Evolutionary conservation across 2,329 filamentous ascomycete genomes (phyloP), one percentile per base, ranked within the genome.

Genomic region (Trichophyton equinum): DNA sequence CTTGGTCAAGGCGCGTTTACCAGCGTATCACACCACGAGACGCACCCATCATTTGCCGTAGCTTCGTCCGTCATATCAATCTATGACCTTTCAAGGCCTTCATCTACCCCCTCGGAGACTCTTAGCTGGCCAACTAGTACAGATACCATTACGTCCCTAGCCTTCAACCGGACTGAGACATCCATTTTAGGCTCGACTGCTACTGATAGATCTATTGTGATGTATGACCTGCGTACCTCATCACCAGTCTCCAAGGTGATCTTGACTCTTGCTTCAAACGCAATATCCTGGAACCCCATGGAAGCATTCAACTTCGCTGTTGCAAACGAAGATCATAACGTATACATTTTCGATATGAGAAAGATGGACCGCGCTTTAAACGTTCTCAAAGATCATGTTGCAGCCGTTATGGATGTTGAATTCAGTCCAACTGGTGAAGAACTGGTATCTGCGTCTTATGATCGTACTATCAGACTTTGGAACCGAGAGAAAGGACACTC

Each of bases 341-440:
- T 88, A 65, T 89, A 91, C 70, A 82, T 96, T 63, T 99, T 99
- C 70, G 94, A 99, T 74, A 95, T 95, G 83, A 84, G 94, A 67
- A 92, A 90, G 71, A 87, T 96, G 73, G 85, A 89, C 67, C 85
- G 90, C 64, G 89, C 92, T 0, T 77, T 95, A 63, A 96, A 97
- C 71, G 85, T 96, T 7, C 80, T 95, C 60, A 94, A 92, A 73
- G 89, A 92, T 68, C 90, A 95, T 71, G 91, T 95, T 57, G 83
- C 85, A 6, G 94, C 94, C 20, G 91, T 96, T 25, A 96, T 96
- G 89, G 91, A 95, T 72, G 87, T 99, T 46, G 90, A 96, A 70
- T 99, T 92, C 75, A 91, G 87, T 57, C 92, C 94, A 0, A 97
- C 94, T 0, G 94, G 94, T 62, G 88, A 96, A 72, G 91, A 96